Conservation (phyloP, 2,329 filamentous ascomycete genomes). For the Bertia moriformis region DNA sequence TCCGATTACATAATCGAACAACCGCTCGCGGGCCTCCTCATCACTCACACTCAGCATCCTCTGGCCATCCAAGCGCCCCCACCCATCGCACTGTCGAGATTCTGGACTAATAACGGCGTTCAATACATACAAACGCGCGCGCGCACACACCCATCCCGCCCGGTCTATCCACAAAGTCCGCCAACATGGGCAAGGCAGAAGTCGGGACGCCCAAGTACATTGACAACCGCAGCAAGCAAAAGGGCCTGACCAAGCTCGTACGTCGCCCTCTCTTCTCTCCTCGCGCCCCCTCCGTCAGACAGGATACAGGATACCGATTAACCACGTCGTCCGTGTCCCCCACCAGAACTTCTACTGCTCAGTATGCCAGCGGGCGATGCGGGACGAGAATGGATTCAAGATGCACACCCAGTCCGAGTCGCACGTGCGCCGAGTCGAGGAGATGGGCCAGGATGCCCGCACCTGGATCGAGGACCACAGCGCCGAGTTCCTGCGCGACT, state of each 20-base stretch:
- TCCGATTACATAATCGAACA: too few relatives aligned
- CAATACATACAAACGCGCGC: too few relatives aligned
- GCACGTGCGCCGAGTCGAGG: constrained; percentile 77
- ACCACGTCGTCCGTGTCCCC: too few relatives aligned
- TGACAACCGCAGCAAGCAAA: constrained; percentile 77
- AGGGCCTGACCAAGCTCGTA: constrained; percentile 34
- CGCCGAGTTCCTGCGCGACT: constrained; percentile 68
- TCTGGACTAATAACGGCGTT: too few relatives aligned
- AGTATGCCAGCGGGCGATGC: constrained; percentile 61
- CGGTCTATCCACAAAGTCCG: constrained; percentile 5
- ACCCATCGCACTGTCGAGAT: too few relatives aligned
- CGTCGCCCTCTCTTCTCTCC: too few relatives aligned
- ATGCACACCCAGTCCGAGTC: constrained; percentile 74
- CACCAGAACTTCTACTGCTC: constrained; percentile 87
- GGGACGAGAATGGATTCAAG: constrained; percentile 84
- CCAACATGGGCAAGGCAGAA: constrained; percentile 79
- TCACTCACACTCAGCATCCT: too few relatives aligned
- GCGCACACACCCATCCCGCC: too few relatives aligned
- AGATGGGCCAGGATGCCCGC: constrained; percentile 75
- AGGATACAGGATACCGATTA: constrained; percentile 22
- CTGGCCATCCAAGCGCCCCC: too few relatives aligned
- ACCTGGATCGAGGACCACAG: constrained; percentile 73
- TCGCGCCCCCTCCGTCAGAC: not conserved
- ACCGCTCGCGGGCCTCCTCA: too few relatives aligned
- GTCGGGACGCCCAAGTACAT: constrained; percentile 82